A percentile compares a stretch with the other conserved stretches of the same genome.
phyloP scores from a whole-genome alignment of 495 filamentous ascomycete species.

The Neurospora sp. region DNA sequence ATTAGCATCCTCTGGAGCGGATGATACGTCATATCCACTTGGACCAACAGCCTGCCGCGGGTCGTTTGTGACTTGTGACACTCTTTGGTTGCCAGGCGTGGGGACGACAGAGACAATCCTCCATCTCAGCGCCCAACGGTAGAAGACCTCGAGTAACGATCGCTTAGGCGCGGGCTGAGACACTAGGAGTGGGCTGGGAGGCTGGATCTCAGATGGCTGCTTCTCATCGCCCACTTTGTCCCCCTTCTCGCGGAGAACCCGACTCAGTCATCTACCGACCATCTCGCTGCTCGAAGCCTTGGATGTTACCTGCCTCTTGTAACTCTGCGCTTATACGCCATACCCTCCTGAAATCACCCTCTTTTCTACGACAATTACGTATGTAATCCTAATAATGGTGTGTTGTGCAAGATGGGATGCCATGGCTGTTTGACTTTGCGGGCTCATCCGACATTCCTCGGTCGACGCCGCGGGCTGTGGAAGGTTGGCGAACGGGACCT shows the following conservation, averaged over 20 bases:
- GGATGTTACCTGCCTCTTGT: background rate
- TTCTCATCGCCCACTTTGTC: background rate
- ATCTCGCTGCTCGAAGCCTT: background rate
- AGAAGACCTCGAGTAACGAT: background rate
- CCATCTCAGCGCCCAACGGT: background rate
- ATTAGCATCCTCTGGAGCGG: background rate
- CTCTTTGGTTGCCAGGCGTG: background rate
- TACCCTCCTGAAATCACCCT: background rate
- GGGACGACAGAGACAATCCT: background rate
- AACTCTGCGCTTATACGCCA: background rate
- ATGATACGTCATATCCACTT: background rate
- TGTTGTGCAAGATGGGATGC: background rate
- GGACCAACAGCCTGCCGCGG: background rate
- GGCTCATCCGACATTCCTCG: background rate
- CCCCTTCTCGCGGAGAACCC: background rate
- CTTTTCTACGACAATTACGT: background rate
- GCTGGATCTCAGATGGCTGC: background rate
- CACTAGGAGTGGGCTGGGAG: background rate
- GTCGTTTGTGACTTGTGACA: background rate
- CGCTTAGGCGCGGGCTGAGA: background rate
- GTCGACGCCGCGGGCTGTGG: background rate
- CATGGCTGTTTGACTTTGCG: background rate
- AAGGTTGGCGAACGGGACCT: background rate
- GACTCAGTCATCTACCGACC: background rate
- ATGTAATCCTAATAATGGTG: background rate